Conservation (phyloP, 371 early-diverging fungal genomes). For the Capillidium heterosporum region DNA sequence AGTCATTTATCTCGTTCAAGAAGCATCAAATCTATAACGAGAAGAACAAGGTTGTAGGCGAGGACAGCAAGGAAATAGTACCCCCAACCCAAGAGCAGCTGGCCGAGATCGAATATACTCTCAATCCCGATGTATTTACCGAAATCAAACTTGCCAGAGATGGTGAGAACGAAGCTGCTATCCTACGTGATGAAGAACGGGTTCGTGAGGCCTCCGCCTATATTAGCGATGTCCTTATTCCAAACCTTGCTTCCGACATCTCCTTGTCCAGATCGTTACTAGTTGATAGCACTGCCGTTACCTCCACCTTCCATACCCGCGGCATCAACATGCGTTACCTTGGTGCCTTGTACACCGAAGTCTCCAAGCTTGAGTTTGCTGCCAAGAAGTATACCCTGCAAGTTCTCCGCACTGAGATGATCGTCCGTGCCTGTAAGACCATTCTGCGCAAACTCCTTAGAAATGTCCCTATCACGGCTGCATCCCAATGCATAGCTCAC, state of each 20-base stretch:
- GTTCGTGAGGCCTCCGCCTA: slow-evolving; percentile 66
- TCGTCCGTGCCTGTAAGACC: slow-evolving; percentile 66
- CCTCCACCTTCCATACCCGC: slow-evolving; percentile 73
- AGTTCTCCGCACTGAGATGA: slow-evolving; percentile 60
- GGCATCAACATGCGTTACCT: slow-evolving; percentile 95
- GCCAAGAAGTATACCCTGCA: slow-evolving; percentile 31
- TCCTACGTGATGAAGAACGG: slow-evolving; percentile 21
- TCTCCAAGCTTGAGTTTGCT: slow-evolving; percentile 33
- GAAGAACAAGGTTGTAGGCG: slow-evolving; percentile 18
- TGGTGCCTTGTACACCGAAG: slow-evolving; percentile 43
- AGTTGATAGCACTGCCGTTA: slow-evolving; percentile 59
- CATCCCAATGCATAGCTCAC: slow-evolving; percentile 48
- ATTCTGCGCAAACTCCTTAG: slow-evolving; percentile 50
- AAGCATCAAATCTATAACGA: slow-evolving; percentile 45
- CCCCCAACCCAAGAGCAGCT: slow-evolving; percentile 21
- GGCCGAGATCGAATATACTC: slow-evolving; percentile 44
- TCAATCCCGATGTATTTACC: slow-evolving; percentile 71
- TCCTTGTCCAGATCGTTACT: slow-evolving; percentile 53
- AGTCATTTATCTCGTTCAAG: slow-evolving; percentile 65
- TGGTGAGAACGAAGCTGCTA: slow-evolving; percentile 13
- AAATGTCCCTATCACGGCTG: slow-evolving; percentile 27
- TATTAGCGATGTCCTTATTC: slow-evolving; percentile 44
- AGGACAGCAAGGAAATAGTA: slow-evolving; percentile 12
- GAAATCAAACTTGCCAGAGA: slow-evolving; percentile 16
- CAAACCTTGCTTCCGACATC: slow-evolving; percentile 52